These are phyloP conservation scores for Stephania yunnanensis DNA, from an alignment of 164 flowering plant species.

Conservation along the genomic window DNA sequence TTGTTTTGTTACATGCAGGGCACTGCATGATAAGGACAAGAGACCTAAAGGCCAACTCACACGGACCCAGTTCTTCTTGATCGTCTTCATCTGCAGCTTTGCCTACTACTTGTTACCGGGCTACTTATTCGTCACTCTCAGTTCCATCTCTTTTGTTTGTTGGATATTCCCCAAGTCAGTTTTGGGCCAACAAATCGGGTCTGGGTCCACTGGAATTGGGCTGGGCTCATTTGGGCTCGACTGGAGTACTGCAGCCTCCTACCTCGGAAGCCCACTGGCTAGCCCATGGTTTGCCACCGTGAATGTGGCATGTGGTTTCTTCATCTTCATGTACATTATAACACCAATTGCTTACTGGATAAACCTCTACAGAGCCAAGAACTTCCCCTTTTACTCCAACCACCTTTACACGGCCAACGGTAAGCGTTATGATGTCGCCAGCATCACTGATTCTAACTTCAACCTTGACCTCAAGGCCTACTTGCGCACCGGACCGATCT, in stretches of 20 bases:
- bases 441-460: conserved; percentile 45
- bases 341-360: conserved; percentile 53
- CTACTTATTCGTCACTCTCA: conserved; percentile 44
- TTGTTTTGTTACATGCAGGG: conserved; percentile 26
- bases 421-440: conserved; percentile 37
- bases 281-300: conserved; percentile 62
- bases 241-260: conserved; percentile 57
- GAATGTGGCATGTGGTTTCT: conserved; percentile 49
- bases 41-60: conserved; percentile 22
- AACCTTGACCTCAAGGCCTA: conserved; percentile 42
- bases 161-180: conserved; percentile 55
- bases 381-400: conserved; percentile 57
- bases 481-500: conserved; percentile 41
- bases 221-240: conserved; percentile 54
- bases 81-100: conserved; percentile 57
- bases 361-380: conserved; percentile 40
- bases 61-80: conserved; percentile 52
- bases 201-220: conserved; percentile 60
- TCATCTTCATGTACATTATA: conserved; percentile 33
- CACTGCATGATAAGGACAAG: conserved; percentile 53
- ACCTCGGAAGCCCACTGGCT: conserved; percentile 57
- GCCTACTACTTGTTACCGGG: conserved; percentile 58
- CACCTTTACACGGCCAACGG: conserved; percentile 48
- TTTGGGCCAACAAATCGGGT: conserved; percentile 61
- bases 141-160: conserved; percentile 63